Base-by-base conservation (phyloP, 805 yeast species). In the Saturnispora dispora region DNA sequence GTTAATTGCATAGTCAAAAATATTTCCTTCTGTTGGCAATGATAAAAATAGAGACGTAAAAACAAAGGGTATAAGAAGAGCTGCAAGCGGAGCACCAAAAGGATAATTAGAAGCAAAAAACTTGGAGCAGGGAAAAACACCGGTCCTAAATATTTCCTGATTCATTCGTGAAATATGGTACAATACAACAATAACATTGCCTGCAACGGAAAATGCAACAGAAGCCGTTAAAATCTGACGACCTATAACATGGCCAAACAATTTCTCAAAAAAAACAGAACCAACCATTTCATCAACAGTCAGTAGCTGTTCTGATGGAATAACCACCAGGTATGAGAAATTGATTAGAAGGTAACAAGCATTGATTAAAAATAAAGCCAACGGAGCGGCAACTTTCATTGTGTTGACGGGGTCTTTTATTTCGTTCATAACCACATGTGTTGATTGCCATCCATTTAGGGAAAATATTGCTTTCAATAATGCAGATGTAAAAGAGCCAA, bases 131-230 rank as follows among this genome's bases (percentile, higher is more conserved):
- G 83, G 83, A 27, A 78, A 61, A 56, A 70, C 76, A 0, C 82
- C 82, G 55, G 77, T 82, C 23, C 81, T 60, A 58, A 78, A 78
- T 1, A 75, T 76, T 58, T 78, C 83, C 59, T 78, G 83, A 55
- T 74, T 74, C 61, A 75, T 72, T 53, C 83, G 65, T 1, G 81
- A 75, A 20, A 76, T 70, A 17, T 78, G 74, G 58, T 76, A 78
- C 40, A 77, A 57, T 7, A 78, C 83, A 18, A 77, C 79, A 54
- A 78, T 71, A 5, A 78, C 72, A 55, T 78, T 78, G 2, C 83
- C 82, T 3, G 76, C 83, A 4, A 82, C 74, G 47, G 79, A 76
- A 20, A 76, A 54, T 0, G 82, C 82, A 13, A 78, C 71, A 1
- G 78, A 66, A 41, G 76, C 59, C 0, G 81, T 75, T 39, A 78